Base-by-base conservation (phyloP, 768 basidiomycete genomes). In the Hirschioporus abietinus region DNA sequence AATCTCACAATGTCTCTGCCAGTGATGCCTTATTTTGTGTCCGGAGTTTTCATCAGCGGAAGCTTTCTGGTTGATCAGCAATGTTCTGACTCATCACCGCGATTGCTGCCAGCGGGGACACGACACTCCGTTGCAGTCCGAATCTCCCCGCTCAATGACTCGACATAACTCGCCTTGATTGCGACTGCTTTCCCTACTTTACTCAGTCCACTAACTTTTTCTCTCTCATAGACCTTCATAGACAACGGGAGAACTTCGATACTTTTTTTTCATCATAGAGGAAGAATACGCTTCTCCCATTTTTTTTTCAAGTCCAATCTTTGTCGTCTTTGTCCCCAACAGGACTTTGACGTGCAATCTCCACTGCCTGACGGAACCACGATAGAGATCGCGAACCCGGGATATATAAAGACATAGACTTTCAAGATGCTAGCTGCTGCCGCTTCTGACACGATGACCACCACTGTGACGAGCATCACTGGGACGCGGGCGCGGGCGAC, bases 381-480 rank as follows among this genome's bases (percentile, higher is more conserved):
- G n/a, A n/a, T 52, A 52, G 42, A 52, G 12, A 52, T 15, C 42
- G 42, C 12, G 42, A 52, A 12, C 20, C 42, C 42, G 20, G 6
- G 42, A 52, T 52, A 52, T 52, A 52, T 52, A 52, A 52, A 52
- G 42, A 52, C 42, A 52, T 52, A 52, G 42, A 52, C 42, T 52
- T 52, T 15, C 42, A 52, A 52, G 42, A 52, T 52, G 42, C 42
- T 15, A 20, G 42, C 42, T 52, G 42, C 42, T 52, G 1, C 42
- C 20, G 12, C 42, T 52, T 20, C 42, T 52, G 42, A 52, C 20
- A 52, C 42, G 42, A 52, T 52, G 42, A 15, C 42, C 42, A 52
- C 42, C 42, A n/a, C n/a, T n/a, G 20, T 52, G 12, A 52, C 42
- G 42, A 52, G 42, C 42, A 20, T 52, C 4, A 52, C 20, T 10